Percentiles rank a stretch among this genome's conserved stretches.
phyloP scores from a whole-genome alignment of 768 basidiomycete species.

The Pleurotus tuoliensis region DNA sequence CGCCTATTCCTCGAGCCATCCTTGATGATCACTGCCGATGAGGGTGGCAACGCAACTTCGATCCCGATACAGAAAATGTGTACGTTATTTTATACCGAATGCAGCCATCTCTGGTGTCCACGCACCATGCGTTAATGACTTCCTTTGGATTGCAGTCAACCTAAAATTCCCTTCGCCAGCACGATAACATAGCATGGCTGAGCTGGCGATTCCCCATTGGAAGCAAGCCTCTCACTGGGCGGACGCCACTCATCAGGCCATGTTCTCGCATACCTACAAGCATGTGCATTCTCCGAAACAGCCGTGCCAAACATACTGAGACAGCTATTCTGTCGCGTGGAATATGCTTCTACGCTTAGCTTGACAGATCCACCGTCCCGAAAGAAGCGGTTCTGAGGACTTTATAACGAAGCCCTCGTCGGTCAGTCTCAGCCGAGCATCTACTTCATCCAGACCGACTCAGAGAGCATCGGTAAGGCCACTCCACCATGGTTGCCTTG shows the following conservation, averaged over 20 bases:
- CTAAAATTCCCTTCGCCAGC: neutral
- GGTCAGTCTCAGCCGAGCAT: no score
- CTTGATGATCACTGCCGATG: neutral
- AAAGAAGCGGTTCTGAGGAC: neutral
- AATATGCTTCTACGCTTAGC: neutral
- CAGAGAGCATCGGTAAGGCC: no score
- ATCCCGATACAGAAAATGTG: neutral
- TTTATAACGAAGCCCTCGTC: neutral
- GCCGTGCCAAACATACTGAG: constrained; percentile 5
- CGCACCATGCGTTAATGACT: neutral
- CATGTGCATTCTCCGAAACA: constrained; percentile 3
- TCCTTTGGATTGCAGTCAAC: neutral
- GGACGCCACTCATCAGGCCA: neutral
- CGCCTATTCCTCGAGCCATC: constrained; percentile 22
- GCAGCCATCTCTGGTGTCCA: no score
- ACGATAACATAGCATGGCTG: neutral
- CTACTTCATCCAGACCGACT: no score
- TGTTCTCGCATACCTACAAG: neutral
- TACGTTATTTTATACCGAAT: no score
- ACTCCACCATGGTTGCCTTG: constrained; percentile 9
- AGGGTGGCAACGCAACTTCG: neutral
- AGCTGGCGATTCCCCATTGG: neutral
- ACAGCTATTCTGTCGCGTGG: neutral
- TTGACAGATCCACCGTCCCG: neutral
- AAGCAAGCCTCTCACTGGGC: neutral